Conservation (phyloP, 1,284 basidiomycete genomes). For the Chondrostereum purpureum region DNA sequence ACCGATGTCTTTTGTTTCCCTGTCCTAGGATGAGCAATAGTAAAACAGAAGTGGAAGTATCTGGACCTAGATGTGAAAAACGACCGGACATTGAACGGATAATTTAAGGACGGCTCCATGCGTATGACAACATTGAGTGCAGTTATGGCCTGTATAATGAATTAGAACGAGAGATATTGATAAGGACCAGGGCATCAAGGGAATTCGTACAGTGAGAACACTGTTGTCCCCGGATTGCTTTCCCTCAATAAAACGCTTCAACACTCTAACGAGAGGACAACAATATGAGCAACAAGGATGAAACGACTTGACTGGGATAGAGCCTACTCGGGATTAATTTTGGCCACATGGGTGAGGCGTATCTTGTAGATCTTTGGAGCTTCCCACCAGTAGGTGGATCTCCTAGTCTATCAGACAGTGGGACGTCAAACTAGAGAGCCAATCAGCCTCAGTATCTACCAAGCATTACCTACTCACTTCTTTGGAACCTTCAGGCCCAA, state of each 20-base stretch:
- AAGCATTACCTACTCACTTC: too few species aligned
- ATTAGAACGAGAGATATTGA: neutral
- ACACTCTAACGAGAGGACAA: slow-evolving; percentile 39
- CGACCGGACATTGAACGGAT: slow-evolving; percentile 68
- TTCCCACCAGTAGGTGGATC: slow-evolving; percentile 28
- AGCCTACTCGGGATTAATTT: slow-evolving; percentile 69
- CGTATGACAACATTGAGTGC: slow-evolving; percentile 65
- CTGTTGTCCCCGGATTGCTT: slow-evolving; percentile 63
- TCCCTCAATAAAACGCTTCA: slow-evolving; percentile 59
- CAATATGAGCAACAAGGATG: neutral
- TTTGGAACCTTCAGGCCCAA: slow-evolving; percentile 39
- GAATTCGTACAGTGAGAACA: slow-evolving; percentile 60
- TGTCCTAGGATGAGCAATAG: too few species aligned
- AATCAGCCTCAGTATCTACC: slow-evolving; percentile 4
- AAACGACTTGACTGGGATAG: slow-evolving; percentile 6
- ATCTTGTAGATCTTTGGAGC: slow-evolving; percentile 59
- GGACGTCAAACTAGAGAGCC: slow-evolving; percentile 53
- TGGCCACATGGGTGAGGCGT: slow-evolving; percentile 57
- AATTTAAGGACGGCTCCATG: slow-evolving; percentile 64
- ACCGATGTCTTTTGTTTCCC: slow-evolving; percentile 61
- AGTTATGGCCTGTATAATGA: slow-evolving; percentile 34
- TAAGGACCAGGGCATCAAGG: slow-evolving; percentile 7
- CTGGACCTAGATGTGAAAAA: slow-evolving; percentile 57
- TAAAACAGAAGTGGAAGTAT: too few species aligned
- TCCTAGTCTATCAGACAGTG: slow-evolving; percentile 34